Evolutionary conservation across 2,329 filamentous ascomycete species (phyloP), one percentile per base, ranked within the genome.

Genomic region (Colletotrichum sidae): DNA sequence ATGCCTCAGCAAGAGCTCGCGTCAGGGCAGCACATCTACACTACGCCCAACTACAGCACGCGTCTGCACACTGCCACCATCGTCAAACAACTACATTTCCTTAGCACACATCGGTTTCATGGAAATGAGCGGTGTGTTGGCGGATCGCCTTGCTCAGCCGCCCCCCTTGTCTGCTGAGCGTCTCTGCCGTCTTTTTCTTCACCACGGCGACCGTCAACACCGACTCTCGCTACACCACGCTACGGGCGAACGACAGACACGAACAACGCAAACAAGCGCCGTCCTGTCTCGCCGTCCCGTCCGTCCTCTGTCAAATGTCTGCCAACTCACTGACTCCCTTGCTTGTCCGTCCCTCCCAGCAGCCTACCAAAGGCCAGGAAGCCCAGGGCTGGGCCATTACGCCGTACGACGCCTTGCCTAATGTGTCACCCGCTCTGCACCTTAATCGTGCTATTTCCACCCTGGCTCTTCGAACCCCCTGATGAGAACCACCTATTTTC

Each of bases 61-160:
- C 44, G 25, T 25, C 25, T 25, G 25, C 25, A 25, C 25, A 25
- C 25, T 25, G 25, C 25, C 25, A 25, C 25, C 25, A 25, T 25
- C 25, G 25, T 25, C 25, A 25, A 25, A 25, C 25, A 25, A 25
- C 4, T 25, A 25, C 25, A 25, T 25, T 25, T 25, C 25, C 25
- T 25, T 25, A 25, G 25, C 25, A 25, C 25, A 25, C 25, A 25
- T 25, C 46, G 46, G 25, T 33, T 34, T 39, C 49, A 45, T 58
- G 46, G 60, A 68, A 65, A 67, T 65, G 65, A 67, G 65, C 65
- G 56, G 67, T 60, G 65, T 60, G 65, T 46, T 60, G 53, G 67
- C 56, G 65, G 62, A 58, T 68, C 57, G 67, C 63, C 55, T 25
- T 65, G 42, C 13, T 34, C 8, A 51, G 15, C 38, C 39, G 39